Percentiles rank a stretch among this genome's conserved stretches.
Evolutionary conservation across 1,284 basidiomycete genomes (phyloP).

Genomic region (Cryptococcus jaspeensis): DNA sequence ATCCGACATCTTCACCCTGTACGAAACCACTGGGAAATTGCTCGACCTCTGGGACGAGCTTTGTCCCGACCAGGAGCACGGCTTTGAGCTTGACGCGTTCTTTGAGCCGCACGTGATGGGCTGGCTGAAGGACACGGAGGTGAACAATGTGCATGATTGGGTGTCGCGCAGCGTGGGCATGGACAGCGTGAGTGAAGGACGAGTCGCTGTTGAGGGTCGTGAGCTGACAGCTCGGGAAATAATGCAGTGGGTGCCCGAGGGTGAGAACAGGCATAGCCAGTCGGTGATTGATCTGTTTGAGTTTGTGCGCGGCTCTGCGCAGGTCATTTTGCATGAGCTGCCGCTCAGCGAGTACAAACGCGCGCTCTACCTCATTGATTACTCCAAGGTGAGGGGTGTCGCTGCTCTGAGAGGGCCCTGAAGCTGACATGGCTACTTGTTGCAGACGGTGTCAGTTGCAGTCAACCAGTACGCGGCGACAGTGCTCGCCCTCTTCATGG

Average conservation of each 20-base stretch:
- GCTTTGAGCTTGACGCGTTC: constrained; percentile 47
- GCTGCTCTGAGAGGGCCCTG: background rate
- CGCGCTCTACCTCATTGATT: constrained; percentile 49
- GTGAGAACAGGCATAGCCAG: constrained; percentile 43
- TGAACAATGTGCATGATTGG: constrained; percentile 47
- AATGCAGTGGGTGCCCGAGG: constrained; percentile 46
- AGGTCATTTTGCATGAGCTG: constrained; percentile 42
- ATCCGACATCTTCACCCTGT: constrained; percentile 46
- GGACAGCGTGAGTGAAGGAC: constrained; percentile 39
- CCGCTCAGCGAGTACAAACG: constrained; percentile 48
- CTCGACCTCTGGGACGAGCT: constrained; percentile 43
- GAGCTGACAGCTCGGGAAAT: background rate
- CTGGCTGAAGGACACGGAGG: constrained; percentile 48
- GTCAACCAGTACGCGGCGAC: constrained; percentile 46
- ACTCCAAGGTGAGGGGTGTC: constrained; percentile 38
- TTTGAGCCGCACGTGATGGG: constrained; percentile 51
- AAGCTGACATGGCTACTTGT: background rate
- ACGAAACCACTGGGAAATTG: constrained; percentile 43
- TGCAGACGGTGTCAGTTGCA: constrained; percentile 41
- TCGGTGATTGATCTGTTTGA: constrained; percentile 51
- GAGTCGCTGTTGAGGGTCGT: background rate
- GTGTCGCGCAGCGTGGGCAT: constrained; percentile 47
- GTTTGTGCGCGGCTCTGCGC: constrained; percentile 42
- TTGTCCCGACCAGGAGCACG: constrained; percentile 40
- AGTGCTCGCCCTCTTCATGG: constrained; percentile 41